phyloP scores from a whole-genome alignment of 495 filamentous ascomycete genomes.

The Paragyromitra xinjiangensis region DNA sequence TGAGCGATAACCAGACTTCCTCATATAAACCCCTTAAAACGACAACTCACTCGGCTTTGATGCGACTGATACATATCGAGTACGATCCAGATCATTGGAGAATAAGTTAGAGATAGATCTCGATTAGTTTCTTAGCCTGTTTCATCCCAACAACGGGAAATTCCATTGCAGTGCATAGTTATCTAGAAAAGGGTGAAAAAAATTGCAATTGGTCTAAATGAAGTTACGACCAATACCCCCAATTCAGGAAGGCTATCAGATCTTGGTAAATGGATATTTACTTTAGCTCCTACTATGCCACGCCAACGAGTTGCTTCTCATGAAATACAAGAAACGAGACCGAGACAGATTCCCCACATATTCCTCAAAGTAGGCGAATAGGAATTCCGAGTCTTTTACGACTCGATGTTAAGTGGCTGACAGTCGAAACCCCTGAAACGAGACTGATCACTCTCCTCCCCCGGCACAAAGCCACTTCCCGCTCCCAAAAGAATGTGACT shows the following conservation, averaged over 20 bases:
- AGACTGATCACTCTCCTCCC: too few relatives aligned
- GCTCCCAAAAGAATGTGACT: not conserved
- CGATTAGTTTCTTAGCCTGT: not conserved
- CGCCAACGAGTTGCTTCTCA: too few relatives aligned
- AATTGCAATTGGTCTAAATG: not conserved
- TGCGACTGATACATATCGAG: not conserved
- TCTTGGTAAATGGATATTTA: not conserved
- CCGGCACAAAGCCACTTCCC: too few relatives aligned
- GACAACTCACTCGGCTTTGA: not conserved
- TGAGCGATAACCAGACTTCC: not conserved
- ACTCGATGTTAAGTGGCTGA: too few relatives aligned
- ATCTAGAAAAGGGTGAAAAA: not conserved
- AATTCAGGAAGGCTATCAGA: not conserved
- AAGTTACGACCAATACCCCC: not conserved
- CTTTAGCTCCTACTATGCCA: not conserved
- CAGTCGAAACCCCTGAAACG: too few relatives aligned
- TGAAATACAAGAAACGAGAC: too few relatives aligned
- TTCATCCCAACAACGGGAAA: not conserved
- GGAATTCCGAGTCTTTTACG: too few relatives aligned
- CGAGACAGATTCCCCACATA: too few relatives aligned
- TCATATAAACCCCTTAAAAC: not conserved
- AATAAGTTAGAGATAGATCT: not conserved
- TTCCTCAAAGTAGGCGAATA: too few relatives aligned
- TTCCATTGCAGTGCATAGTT: not conserved
- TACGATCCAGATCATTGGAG: not conserved